Conservation (phyloP, 2,329 filamentous ascomycete species). For the Fusarium sp. region DNA sequence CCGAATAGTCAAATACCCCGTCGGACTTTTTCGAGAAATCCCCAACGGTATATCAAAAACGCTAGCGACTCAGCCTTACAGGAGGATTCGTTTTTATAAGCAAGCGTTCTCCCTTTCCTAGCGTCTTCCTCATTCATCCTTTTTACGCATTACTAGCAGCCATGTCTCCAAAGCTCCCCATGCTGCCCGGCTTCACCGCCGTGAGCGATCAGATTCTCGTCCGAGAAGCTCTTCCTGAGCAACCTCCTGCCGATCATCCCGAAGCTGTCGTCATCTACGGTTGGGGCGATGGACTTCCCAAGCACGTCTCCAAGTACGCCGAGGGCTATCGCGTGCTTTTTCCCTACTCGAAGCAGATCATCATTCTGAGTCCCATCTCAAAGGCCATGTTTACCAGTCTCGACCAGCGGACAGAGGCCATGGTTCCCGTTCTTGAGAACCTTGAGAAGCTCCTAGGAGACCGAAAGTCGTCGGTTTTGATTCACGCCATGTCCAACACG, state of each 20-base stretch:
- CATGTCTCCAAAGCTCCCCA: constrained; percentile 37
- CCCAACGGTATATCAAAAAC: background rate
- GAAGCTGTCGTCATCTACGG: constrained; percentile 64
- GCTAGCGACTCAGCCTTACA: background rate
- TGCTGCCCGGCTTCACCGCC: constrained; percentile 56
- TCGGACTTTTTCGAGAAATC: background rate
- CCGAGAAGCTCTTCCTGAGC: constrained; percentile 47
- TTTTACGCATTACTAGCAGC: background rate
- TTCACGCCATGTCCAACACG: constrained; percentile 70
- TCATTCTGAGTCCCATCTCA: constrained; percentile 63
- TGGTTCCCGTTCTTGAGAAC: constrained; percentile 58
- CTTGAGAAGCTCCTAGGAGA: constrained; percentile 27
- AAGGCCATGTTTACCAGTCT: constrained; percentile 59
- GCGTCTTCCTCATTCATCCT: background rate
- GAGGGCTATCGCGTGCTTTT: constrained; percentile 63
- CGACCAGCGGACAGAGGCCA: constrained; percentile 55
- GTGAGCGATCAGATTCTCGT: constrained; percentile 61
- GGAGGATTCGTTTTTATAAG: background rate
- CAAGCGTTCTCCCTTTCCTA: background rate
- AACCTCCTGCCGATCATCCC: constrained; percentile 48
- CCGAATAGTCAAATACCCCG: background rate
- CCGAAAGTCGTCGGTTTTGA: constrained; percentile 52
- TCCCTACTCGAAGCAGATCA: constrained; percentile 62
- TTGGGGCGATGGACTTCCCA: constrained; percentile 68
- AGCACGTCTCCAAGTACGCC: constrained; percentile 67